phyloP scores from a whole-genome alignment of 2,329 filamentous ascomycete genomes.

The Penicillium sp. region DNA sequence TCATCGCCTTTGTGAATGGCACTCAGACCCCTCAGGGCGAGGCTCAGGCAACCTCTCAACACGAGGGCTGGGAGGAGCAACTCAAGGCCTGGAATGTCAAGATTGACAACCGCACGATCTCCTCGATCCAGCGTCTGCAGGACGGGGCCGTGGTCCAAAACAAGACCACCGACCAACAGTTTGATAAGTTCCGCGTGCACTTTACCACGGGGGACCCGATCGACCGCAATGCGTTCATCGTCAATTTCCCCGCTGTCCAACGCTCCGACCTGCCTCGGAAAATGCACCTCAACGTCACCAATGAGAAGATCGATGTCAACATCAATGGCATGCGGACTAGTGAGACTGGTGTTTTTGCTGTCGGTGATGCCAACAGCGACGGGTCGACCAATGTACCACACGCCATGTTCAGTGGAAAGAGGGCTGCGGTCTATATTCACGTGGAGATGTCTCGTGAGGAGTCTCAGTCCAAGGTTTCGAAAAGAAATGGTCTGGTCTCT shows the following conservation, averaged over 20 bases:
- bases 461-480: conserved; percentile 29
- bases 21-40: conserved; percentile 51
- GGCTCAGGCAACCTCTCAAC: conserved; percentile 38
- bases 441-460: conserved; percentile 37
- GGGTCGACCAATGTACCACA: conserved; percentile 61
- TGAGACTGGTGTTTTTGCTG: conserved; percentile 54
- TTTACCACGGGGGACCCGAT: conserved; percentile 49
- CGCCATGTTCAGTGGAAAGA: conserved; percentile 59
- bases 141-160: conserved; percentile 32
- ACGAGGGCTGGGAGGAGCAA: conserved; percentile 51
- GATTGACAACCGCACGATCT: conserved; percentile 58
- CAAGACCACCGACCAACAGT: conserved; percentile 37
- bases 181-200: conserved; percentile 56
- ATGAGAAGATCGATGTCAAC: conserved; percentile 48
- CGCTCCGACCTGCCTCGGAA: conserved; percentile 48
- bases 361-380: conserved; percentile 61
- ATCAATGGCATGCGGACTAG: conserved; percentile 52
- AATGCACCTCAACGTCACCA: conserved; percentile 49
- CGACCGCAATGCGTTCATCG: conserved; percentile 53
- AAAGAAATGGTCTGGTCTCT: conserved; percentile 23
- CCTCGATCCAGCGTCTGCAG: conserved; percentile 48
- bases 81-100: conserved; percentile 51
- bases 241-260: conserved; percentile 51
- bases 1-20: conserved; percentile 60
- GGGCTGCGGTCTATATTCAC: conserved; percentile 57